These are phyloP conservation scores for Citrus reticulata DNA, from an alignment of 345 rosid genomes.

Conservation along the genomic window DNA sequence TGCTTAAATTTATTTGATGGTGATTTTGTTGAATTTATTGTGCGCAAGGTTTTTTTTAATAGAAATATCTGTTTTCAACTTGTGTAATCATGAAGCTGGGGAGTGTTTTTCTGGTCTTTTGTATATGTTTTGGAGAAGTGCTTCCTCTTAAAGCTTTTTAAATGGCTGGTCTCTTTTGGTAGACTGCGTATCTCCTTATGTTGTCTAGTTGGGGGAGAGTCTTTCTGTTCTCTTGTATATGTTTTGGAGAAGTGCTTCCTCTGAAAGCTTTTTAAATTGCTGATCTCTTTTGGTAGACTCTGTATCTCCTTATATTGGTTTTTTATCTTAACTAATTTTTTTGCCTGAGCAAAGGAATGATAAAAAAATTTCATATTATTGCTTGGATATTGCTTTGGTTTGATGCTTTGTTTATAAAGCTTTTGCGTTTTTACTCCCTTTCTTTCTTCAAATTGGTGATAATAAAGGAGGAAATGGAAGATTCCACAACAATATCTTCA, in stretches of 20 bases:
- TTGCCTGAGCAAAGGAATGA: background rate
- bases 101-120: background rate
- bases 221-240: background rate
- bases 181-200: background rate
- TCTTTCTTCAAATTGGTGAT: background rate
- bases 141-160: background rate
- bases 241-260: background rate
- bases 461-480: background rate
- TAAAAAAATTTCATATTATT: background rate
- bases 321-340: background rate
- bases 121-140: too few relatives aligned
- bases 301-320: background rate
- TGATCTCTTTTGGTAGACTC: background rate
- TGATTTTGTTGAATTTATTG: background rate
- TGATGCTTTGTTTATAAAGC: background rate
- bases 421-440: background rate
- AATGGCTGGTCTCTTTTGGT: background rate
- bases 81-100: background rate
- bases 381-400: background rate
- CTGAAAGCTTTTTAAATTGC: background rate
- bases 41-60: background rate
- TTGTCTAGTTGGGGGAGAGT: background rate
- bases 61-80: background rate
- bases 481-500: background rate
- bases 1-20: background rate